phyloP scores from a whole-genome alignment of 495 filamentous ascomycete species.

The Pyrenula massariospora region DNA sequence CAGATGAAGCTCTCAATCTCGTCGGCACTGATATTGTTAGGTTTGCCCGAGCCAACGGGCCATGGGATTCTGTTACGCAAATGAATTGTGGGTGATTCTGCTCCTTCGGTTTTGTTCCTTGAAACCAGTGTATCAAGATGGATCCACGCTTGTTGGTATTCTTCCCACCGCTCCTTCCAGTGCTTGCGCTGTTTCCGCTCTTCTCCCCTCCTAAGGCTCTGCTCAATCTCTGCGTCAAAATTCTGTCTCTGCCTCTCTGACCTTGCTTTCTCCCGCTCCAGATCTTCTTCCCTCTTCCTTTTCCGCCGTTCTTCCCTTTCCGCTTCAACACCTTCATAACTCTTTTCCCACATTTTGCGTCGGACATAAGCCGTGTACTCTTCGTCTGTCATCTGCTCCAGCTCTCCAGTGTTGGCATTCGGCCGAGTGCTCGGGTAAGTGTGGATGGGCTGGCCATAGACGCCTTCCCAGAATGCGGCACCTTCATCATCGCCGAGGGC shows the following conservation, averaged over 20 bases:
- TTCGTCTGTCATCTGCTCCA: constrained; percentile 83
- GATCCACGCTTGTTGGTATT: constrained; percentile 55
- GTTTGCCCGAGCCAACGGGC: constrained; percentile 58
- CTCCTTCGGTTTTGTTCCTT: neutral
- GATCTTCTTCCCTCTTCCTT: constrained; percentile 27
- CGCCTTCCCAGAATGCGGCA: constrained; percentile 83
- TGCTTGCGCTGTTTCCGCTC: constrained; percentile 34
- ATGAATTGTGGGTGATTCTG: constrained; percentile 1
- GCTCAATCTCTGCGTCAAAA: constrained; percentile 36
- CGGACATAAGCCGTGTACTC: constrained; percentile 82
- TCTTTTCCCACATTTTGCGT: constrained; percentile 86
- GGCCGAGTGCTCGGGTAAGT: constrained; percentile 36
- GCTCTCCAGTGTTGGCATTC: constrained; percentile 37
- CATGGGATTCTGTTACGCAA: constrained; percentile 53
- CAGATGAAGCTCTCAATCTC: constrained; percentile 54
- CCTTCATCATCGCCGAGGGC: constrained; percentile 98
- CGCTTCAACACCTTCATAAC: constrained; percentile 49
- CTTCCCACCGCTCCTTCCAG: constrained; percentile 46
- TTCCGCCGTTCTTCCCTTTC: constrained; percentile 51
- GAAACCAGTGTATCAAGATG: constrained; percentile 26
- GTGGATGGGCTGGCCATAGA: constrained; percentile 89
- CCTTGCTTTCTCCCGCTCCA: constrained; percentile 4
- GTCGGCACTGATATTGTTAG: constrained; percentile 47
- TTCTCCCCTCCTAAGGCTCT: constrained; percentile 37
- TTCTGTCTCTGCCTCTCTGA: constrained; percentile 13